Percentiles rank a stretch among this genome's conserved stretches.
Conservation (phyloP, 2,329 filamentous ascomycete species). For the Exophiala lecanii-corni region DNA sequence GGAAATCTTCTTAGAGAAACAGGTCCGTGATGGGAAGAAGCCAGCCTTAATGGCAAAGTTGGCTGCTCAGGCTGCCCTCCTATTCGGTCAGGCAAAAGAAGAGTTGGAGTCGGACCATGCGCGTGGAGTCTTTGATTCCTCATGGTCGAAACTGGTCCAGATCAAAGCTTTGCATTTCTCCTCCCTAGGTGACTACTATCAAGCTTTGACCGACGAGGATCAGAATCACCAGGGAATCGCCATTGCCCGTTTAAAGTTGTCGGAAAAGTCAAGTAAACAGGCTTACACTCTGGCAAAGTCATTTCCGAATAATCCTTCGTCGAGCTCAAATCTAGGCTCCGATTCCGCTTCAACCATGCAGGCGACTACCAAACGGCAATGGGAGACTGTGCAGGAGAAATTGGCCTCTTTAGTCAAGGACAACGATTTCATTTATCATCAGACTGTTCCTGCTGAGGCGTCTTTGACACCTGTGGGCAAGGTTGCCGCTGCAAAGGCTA, state of each 20-base stretch:
- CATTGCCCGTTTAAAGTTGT: conserved; percentile 75
- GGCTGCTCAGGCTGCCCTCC: conserved; percentile 80
- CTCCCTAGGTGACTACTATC: conserved; percentile 88
- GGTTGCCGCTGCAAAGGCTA: conserved; percentile 90
- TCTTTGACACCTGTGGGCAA: conserved; percentile 78
- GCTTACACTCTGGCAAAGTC: conserved; percentile 70
- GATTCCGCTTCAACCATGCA: conserved; percentile 70
- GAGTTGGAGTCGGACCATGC: conserved; percentile 89
- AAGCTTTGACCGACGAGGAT: conserved; percentile 86
- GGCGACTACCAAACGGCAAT: conserved; percentile 81
- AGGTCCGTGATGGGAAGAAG: conserved; percentile 89
- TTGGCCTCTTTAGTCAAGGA: conserved; percentile 75
- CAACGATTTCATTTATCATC: conserved; percentile 98
- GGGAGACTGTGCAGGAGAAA: conserved; percentile 75
- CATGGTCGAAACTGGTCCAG: conserved; percentile 71
- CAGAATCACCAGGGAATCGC: conserved; percentile 80
- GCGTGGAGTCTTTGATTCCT: conserved; percentile 87
- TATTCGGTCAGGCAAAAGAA: conserved; percentile 84
- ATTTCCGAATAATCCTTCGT: conserved; percentile 74
- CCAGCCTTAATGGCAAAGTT: conserved; percentile 86
- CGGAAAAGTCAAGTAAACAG: conserved; percentile 72
- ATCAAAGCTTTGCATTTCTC: conserved; percentile 77
- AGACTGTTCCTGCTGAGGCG: conserved; percentile 80
- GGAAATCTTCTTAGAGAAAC: conserved; percentile 96
- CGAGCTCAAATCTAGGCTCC: conserved; percentile 75